Evolutionary conservation across 225 moss, liverwort and hornwort species (phyloP).

Genomic region (Climacium dendroides): DNA sequence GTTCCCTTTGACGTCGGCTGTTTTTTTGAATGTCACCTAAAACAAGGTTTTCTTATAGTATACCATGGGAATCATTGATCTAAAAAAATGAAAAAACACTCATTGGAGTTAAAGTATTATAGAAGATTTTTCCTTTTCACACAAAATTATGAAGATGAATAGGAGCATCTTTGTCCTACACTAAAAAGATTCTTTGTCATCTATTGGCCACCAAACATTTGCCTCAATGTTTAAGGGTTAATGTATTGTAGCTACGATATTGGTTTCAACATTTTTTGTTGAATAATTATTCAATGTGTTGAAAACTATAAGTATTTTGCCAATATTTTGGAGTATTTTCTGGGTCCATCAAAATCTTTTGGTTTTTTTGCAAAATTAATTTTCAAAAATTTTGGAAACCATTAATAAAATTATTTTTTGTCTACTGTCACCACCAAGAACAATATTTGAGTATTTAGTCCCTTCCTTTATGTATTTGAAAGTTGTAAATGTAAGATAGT

Average conservation of each 20-base stretch:
- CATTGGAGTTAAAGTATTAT: no score
- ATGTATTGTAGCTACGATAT: background rate
- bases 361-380: background rate
- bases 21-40: no score
- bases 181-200: no score
- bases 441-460: rapidly evolving
- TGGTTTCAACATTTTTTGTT: background rate
- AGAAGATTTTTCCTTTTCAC: no score
- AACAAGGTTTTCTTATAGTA: no score
- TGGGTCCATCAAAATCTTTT: background rate
- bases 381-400: rapidly evolving
- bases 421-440: rapidly evolving
- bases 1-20: no score
- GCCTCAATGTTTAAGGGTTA: rapidly evolving
- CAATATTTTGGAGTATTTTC: background rate
- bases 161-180: no score
- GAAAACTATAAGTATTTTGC: background rate
- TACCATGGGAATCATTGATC: no score
- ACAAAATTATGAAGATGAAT: no score
- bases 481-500: background rate
- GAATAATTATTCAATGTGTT: background rate
- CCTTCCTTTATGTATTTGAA: rapidly evolving
- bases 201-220: no score
- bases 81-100: no score
- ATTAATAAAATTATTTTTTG: background rate